Conservation (phyloP, 192 early-diverging fungal species). For the Linnemannia elongata region DNA sequence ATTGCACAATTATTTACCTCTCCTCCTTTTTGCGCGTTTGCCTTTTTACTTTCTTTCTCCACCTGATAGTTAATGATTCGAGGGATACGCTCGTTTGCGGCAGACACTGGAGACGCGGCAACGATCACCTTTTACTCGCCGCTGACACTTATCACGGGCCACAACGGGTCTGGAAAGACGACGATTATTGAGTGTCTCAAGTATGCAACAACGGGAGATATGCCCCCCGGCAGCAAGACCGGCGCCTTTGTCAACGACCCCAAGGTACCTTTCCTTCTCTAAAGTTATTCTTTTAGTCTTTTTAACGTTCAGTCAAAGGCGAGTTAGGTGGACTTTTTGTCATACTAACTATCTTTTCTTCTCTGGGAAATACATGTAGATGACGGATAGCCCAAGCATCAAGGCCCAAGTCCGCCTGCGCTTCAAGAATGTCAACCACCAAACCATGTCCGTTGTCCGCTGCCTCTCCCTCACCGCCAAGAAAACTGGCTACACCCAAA, state of each 20-base stretch:
- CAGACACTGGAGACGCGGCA: conserved; percentile 67
- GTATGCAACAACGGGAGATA: conserved; percentile 92
- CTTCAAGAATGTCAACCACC: conserved; percentile 84
- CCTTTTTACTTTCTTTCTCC: neutral
- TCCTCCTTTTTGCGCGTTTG: neutral
- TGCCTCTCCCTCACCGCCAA: conserved; percentile 84
- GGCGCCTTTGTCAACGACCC: conserved; percentile 97
- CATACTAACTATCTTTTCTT: neutral
- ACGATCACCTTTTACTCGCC: conserved; percentile 91
- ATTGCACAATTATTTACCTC: neutral
- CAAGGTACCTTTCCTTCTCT: conserved; percentile 64
- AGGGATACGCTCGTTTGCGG: conserved; percentile 94
- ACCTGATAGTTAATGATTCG: conserved; percentile 70
- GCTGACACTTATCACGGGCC: conserved; percentile 94
- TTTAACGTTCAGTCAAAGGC: too few species aligned
- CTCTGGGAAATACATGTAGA: conserved; percentile 44
- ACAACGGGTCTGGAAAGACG: conserved; percentile 98
- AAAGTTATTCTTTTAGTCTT: neutral
- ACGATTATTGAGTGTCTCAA: conserved; percentile 98
- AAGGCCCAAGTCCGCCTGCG: conserved; percentile 93
- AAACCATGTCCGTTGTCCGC: conserved; percentile 81
- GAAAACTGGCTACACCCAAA: conserved; percentile 67
- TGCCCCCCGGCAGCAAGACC: conserved; percentile 88
- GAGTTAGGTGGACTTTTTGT: too few species aligned
- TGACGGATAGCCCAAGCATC: conserved; percentile 82